A percentile compares a stretch with the other conserved stretches of the same genome.
phyloP scores from a whole-genome alignment of 768 basidiomycete genomes.

The Mrakia blollopis region DNA sequence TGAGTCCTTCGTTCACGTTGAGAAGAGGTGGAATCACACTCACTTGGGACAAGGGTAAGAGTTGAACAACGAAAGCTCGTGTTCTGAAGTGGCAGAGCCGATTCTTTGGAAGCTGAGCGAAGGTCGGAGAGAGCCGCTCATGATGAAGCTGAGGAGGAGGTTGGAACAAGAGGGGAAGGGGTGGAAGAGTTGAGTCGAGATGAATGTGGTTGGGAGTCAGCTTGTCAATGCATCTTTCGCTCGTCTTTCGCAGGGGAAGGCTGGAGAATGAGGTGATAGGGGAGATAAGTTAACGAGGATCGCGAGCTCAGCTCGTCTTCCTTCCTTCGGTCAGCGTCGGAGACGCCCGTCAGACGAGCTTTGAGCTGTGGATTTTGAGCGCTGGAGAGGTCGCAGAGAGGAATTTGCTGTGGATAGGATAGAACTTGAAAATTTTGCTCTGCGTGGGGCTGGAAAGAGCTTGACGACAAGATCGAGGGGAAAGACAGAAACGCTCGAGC shows the following conservation, averaged over 20 bases:
- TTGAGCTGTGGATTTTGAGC: too few species aligned
- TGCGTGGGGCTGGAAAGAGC: too few species aligned
- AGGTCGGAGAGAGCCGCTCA: not conserved
- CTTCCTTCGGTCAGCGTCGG: not conserved
- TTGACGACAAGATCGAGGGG: too few species aligned
- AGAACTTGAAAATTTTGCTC: too few species aligned
- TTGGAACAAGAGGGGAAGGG: not conserved
- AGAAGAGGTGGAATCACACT: not conserved
- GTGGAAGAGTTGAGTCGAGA: not conserved
- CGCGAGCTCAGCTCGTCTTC: not conserved
- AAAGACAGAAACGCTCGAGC: too few species aligned
- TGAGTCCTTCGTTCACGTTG: not conserved
- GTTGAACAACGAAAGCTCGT: not conserved
- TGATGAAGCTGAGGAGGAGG: not conserved
- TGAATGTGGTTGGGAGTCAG: not conserved
- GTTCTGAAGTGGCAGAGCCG: not conserved
- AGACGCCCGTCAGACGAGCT: too few species aligned
- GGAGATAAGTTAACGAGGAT: not conserved
- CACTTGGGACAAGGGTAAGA: slow-evolving; percentile 13
- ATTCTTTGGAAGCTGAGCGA: slow-evolving; percentile 21
- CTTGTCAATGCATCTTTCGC: not conserved
- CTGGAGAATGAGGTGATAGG: too few species aligned
- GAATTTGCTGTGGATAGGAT: too few species aligned
- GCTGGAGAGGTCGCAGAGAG: too few species aligned
- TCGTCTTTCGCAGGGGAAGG: too few species aligned